Conservation (phyloP, 176 grass and related monocot genomes). For the Pontederia paniculata region DNA sequence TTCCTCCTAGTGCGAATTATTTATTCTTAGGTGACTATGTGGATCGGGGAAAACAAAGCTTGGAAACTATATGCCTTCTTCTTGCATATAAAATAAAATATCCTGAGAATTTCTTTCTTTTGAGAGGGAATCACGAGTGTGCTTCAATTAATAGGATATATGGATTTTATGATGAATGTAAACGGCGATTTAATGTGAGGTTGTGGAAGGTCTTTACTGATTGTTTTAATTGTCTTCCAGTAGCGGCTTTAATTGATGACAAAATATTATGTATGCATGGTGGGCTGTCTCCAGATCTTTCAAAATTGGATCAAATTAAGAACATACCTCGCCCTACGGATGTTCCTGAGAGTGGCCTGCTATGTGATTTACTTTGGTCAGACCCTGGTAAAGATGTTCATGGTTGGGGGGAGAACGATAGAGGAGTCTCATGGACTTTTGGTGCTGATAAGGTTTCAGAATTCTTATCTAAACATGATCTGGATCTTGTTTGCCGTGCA, state of each 20-base stretch:
- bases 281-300: constrained; percentile 74
- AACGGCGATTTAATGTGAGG: constrained; percentile 75
- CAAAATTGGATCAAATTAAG: constrained; percentile 64
- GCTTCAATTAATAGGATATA: constrained; percentile 97
- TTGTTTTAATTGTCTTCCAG: constrained; percentile 88
- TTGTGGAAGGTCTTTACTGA: constrained; percentile 90
- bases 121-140: constrained; percentile 94
- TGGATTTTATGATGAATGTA: constrained; percentile 97
- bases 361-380: constrained; percentile 87
- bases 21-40: constrained; percentile 93
- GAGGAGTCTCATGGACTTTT: constrained; percentile 88
- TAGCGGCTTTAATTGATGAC: constrained; percentile 87
- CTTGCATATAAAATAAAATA: constrained; percentile 93
- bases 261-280: constrained; percentile 98
- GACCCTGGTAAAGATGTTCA: constrained; percentile 72
- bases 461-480: constrained; percentile 60
- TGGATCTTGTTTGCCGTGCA: constrained; percentile 81
- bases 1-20: constrained; percentile 75
- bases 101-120: constrained; percentile 86
- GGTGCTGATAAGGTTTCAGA: constrained; percentile 70
- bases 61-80: constrained; percentile 91
- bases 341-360: constrained; percentile 65
- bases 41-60: constrained; percentile 83
- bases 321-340: constrained; percentile 50
- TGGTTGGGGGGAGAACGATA: constrained; percentile 92